Conservation (phyloP, 2,329 filamentous ascomycete genomes). For the Cryphonectria radicalis region DNA sequence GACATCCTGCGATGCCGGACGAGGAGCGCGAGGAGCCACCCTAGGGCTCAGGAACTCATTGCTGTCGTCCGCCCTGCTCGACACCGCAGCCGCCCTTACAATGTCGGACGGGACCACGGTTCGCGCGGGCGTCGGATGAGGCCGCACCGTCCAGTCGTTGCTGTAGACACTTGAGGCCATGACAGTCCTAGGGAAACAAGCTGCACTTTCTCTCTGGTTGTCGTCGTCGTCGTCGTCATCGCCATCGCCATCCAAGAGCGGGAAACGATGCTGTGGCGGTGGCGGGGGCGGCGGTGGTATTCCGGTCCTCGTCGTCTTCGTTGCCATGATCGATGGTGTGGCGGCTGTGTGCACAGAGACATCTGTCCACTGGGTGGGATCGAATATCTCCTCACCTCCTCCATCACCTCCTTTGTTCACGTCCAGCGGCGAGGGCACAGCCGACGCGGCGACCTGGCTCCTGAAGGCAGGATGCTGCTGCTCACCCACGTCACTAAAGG, state of each 20-base stretch:
- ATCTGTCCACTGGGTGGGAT: slow-evolving; percentile 13
- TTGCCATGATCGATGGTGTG: not conserved
- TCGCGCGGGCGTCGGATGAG: slow-evolving; percentile 14
- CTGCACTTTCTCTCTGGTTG: not conserved
- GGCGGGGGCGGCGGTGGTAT: not conserved
- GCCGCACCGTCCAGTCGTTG: slow-evolving; percentile 9
- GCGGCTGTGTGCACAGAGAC: not conserved
- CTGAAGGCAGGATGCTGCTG: slow-evolving; percentile 24
- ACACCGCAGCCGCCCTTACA: not conserved
- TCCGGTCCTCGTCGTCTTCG: not conserved
- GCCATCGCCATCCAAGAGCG: not conserved
- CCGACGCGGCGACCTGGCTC: slow-evolving; percentile 19
- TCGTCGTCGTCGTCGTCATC: not conserved
- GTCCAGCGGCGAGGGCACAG: slow-evolving; percentile 17
- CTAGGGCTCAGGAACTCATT: not conserved
- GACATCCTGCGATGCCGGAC: not conserved
- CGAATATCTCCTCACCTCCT: not conserved
- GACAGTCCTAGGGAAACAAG: not conserved
- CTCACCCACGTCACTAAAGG: slow-evolving; percentile 21
- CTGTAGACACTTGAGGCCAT: slow-evolving; percentile 25
- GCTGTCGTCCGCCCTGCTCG: not conserved
- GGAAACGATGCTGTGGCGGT: not conserved
- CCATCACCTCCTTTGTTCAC: not conserved
- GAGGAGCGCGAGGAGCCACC: not conserved
- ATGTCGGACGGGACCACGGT: not conserved